Evolutionary conservation across 768 basidiomycete genomes (phyloP), one percentile per base, ranked within the genome.

Genomic region (Leccinum olivaceopallidum): DNA sequence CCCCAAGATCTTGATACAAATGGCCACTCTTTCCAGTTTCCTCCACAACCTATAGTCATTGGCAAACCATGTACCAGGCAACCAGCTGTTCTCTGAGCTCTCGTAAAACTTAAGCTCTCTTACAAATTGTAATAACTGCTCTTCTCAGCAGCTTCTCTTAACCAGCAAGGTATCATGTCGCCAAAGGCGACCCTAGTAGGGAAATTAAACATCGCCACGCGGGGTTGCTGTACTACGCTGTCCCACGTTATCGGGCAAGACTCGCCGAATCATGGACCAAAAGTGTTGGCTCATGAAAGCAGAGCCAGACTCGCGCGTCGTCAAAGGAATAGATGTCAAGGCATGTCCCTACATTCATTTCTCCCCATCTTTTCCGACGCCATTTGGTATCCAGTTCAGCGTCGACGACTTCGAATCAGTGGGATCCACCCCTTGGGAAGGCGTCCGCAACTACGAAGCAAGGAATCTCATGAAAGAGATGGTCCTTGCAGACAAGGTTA

Each of bases 291-390:
- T 94, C 24, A 82, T 92, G 74, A 94, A 94, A 73, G 92, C 92
- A 4, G 92, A 94, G 71, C 92, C 92, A 9, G 88, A 94, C 61
- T 84, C 90, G 16, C 87, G 92, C 57, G 68, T 93, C 51, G 89
- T 91, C 48, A 94, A 92, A 72, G 92, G 92, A 49, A 90, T 88
- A 66, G 92, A 95, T 63, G 90, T 95, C 64, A 93, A 90, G 81
- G 92, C 80, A 64, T 51, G 74, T 57, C 47, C 34, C 18, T 22
- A 47, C 56, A n/a, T 37, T 16, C 18, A 16, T 32, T 14, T 12
- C 37, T 24, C 20, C 42, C 10, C 20, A 6, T 47, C 6, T 20
- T 47, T 22, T 37, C 32, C 34, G 26, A 39, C 20, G 3, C 7
- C 26, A 61, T 26, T 3, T 36, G 5, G 36, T 6, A 37, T 49